Conservation (phyloP, 2,329 filamentous ascomycete genomes). For the Pseudocercospora ulei region DNA sequence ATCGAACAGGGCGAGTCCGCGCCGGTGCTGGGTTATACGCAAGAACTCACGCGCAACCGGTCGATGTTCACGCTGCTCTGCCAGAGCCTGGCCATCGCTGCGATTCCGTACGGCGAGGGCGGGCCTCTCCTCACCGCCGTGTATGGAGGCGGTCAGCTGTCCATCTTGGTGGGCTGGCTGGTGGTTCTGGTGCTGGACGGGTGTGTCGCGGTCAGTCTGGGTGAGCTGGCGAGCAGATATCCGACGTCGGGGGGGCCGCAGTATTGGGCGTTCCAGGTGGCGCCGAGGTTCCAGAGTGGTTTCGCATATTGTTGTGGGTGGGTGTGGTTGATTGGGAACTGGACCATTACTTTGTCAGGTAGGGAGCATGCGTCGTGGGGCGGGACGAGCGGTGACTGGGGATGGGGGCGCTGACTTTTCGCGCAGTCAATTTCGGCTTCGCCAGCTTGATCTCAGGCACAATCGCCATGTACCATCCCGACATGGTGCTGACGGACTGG, state of each 20-base stretch:
- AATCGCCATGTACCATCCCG: conserved; percentile 47
- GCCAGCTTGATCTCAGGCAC: conserved; percentile 43
- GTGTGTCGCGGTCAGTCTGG: conserved; percentile 56
- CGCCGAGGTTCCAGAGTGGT: conserved; percentile 40
- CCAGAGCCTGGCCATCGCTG: conserved; percentile 48
- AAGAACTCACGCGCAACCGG: conserved; percentile 50
- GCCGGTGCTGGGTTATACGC: conserved; percentile 46
- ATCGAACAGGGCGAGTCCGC: conserved; percentile 8
- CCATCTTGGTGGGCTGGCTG: conserved; percentile 64
- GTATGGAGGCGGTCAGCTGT: conserved; percentile 55
- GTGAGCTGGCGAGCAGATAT: conserved; percentile 64
- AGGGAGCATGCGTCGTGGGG: too few relatives aligned
- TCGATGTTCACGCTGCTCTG: conserved; percentile 53
- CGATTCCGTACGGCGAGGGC: conserved; percentile 44
- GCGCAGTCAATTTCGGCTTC: conserved; percentile 63
- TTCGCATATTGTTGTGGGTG: conserved; percentile 63
- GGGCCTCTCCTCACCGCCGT: conserved; percentile 49
- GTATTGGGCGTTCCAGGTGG: conserved; percentile 65
- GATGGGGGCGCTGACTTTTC: too few relatives aligned
- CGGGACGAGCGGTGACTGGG: too few relatives aligned
- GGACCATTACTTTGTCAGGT: conserved; percentile 68
- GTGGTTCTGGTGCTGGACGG: conserved; percentile 57
- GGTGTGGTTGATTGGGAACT: conserved; percentile 66
- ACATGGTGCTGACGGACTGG: conserved; percentile 48
- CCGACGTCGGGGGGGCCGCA: conserved; percentile 69